Evolutionary conservation across 2,329 filamentous ascomycete species (phyloP).

Genomic region (Beauveria sp.): DNA sequence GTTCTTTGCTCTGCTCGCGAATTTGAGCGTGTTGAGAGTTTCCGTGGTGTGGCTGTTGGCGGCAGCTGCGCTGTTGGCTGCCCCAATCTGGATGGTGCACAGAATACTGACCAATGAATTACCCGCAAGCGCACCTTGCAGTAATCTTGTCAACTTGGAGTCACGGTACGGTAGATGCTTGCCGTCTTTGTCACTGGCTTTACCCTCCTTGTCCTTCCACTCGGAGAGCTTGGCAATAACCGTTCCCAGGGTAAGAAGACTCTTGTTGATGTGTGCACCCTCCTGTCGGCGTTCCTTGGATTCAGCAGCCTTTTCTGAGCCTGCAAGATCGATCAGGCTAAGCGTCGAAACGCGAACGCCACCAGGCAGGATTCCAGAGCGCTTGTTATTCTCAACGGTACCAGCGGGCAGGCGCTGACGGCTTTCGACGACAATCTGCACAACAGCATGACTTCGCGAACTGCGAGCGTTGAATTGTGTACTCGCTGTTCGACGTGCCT

Average conservation of each 20-base stretch:
- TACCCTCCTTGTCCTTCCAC: conserved; percentile 73
- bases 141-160: conserved; percentile 87
- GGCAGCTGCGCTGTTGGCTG: conserved; percentile 61
- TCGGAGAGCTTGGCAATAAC: conserved; percentile 92
- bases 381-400: conserved; percentile 49
- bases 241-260: conserved; percentile 85
- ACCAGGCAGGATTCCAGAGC: conserved; percentile 66
- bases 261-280: conserved; percentile 98
- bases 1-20: conserved; percentile 93
- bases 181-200: conserved; percentile 67
- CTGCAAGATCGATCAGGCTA: conserved; percentile 91
- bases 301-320: conserved; percentile 92
- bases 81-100: conserved; percentile 89
- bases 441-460: conserved; percentile 95
- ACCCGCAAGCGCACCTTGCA: conserved; percentile 88
- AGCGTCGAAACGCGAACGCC: conserved; percentile 93
- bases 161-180: conserved; percentile 96
- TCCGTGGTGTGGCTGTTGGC: conserved; percentile 73
- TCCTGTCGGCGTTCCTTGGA: conserved; percentile 90
- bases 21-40: conserved; percentile 93
- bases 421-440: conserved; percentile 97
- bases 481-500: conserved; percentile 81
- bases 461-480: conserved; percentile 96
- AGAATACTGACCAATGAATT: conserved; percentile 95
- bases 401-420: conserved; percentile 69